A percentile compares a stretch with the other conserved stretches of the same genome.
Evolutionary conservation across 805 yeast genomes (phyloP).

Genomic region (Ogataea paraovalis): DNA sequence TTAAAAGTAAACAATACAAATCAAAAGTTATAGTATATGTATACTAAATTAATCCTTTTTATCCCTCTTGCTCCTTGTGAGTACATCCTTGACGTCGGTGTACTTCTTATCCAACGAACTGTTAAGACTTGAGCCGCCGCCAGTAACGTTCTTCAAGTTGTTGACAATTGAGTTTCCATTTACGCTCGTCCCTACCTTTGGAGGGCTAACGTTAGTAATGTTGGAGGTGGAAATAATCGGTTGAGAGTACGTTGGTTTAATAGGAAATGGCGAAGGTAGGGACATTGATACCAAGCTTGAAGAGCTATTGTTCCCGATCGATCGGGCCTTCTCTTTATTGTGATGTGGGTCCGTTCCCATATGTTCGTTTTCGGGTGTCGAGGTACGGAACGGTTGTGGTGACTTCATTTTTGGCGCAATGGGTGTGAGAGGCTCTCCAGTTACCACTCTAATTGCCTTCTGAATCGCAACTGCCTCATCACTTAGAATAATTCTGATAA

Average conservation of each 20-base stretch:
- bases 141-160: not conserved
- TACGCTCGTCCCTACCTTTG: not conserved
- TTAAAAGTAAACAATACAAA: too few species aligned
- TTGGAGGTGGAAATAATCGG: slow-evolving; percentile 15
- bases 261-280: slow-evolving; percentile 15
- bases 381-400: not conserved
- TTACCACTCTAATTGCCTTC: slow-evolving; percentile 21
- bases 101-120: slow-evolving; percentile 13
- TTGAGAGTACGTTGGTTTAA: slow-evolving; percentile 17
- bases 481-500: slow-evolving; percentile 14
- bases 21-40: not conserved
- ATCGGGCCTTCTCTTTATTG: not conserved
- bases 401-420: not conserved
- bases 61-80: slow-evolving; percentile 25
- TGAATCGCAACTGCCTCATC: slow-evolving; percentile 26
- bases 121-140: not conserved
- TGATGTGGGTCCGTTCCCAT: not conserved
- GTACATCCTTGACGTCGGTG: slow-evolving; percentile 11
- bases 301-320: slow-evolving; percentile 2
- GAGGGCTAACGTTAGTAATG: not conserved
- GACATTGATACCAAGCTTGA: slow-evolving; percentile 1
- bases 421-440: slow-evolving; percentile 7
- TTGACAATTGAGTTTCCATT: not conserved
- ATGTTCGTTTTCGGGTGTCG: not conserved
- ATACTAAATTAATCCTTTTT: slow-evolving; percentile 22